These are phyloP conservation scores for Penicillium mononematosum DNA, from an alignment of 495 filamentous ascomycete genomes.

Conservation along the genomic window DNA sequence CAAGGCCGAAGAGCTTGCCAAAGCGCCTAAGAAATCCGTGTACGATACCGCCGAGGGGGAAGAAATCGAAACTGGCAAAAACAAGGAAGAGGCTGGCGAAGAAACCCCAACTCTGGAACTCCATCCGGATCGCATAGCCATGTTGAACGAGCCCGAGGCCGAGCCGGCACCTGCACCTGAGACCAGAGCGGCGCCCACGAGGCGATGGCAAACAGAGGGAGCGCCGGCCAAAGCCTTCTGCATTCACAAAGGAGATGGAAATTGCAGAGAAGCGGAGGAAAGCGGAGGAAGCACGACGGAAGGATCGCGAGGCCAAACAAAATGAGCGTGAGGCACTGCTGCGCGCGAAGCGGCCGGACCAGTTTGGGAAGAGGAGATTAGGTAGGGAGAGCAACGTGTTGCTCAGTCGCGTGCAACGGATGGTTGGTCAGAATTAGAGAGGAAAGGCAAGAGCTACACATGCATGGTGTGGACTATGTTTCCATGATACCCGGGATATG, in stretches of 20 bases:
- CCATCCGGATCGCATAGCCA: slow-evolving; percentile 71
- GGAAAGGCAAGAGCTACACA: slow-evolving; percentile 2
- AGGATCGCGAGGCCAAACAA: slow-evolving; percentile 59
- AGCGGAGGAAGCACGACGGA: slow-evolving; percentile 59
- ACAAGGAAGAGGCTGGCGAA: slow-evolving; percentile 16
- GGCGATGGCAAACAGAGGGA: slow-evolving; percentile 28
- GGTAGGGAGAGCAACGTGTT: slow-evolving; percentile 83
- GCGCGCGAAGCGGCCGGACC: slow-evolving; percentile 72
- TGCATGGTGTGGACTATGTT: slow-evolving; percentile 9
- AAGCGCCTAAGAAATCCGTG: slow-evolving; percentile 31
- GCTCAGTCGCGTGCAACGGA: slow-evolving; percentile 73
- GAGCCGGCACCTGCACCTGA: slow-evolving; percentile 25
- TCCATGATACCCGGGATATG: slow-evolving; percentile 27
- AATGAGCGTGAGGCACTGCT: slow-evolving; percentile 66
- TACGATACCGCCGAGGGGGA: slow-evolving; percentile 33
- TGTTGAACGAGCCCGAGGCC: slow-evolving; percentile 55
- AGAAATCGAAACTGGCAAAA: slow-evolving; percentile 22
- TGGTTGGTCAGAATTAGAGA: slow-evolving; percentile 51
- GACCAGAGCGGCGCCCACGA: slow-evolving; percentile 22
- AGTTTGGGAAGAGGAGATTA: slow-evolving; percentile 77
- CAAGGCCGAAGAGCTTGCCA: slow-evolving; percentile 57
- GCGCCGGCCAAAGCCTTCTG: slow-evolving; percentile 57
- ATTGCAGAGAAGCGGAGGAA: slow-evolving; percentile 63
- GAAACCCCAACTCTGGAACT: slow-evolving; percentile 51
- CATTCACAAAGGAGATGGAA: slow-evolving; percentile 75